Evolutionary conservation across 495 filamentous ascomycete genomes (phyloP), one percentile per base, ranked within the genome.

Genomic region (Terfezia boudieri): DNA sequence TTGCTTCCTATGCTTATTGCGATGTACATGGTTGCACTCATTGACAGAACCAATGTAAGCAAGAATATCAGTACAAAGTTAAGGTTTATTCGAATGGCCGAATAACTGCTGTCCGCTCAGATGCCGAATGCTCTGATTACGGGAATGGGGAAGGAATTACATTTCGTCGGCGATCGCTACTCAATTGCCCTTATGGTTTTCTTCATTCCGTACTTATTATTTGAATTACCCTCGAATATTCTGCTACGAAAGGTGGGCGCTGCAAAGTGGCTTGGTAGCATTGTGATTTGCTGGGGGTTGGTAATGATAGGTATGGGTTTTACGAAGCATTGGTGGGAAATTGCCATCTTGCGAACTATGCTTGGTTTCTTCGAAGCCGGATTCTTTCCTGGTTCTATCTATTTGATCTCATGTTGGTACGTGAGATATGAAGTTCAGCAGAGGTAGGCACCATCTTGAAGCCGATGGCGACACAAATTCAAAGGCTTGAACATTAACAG

Each of bases 321-420:
- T 41, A 76, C 84, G 8, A 68, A 76, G 11, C 73, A 73, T 58
- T 84, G 73, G 61, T 57, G 67, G 0, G 77, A 79, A 1, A 66
- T 89, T 2, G 65, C 83, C n/a, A 66, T 72, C n/a, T 71, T 78
- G 8, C 74, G 83, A 4, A 59, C 84, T 8, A 80, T 81, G 48
- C 68, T 86, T 4, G 84, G 84, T 8, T 68, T 85, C 32, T 67
- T 79, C 2, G 80, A 82, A 66, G 76, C 80, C 8, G 78, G 83
- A 37, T 66, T 87, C 8, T 86, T 81, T 61, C 82, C 83, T 1
- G 83, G 80, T 12, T 75, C 81, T 20, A 76, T 80, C 2, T 86
- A 84, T 59, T 81, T 84, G 58, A 73, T 85, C 23, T 82, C 81
- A 0, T 78, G 80, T 63, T 87, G 83, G 83, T 86, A 85, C 55